phyloP scores from a whole-genome alignment of 2,329 filamentous ascomycete species.

The Neocucurbitaria cava region DNA sequence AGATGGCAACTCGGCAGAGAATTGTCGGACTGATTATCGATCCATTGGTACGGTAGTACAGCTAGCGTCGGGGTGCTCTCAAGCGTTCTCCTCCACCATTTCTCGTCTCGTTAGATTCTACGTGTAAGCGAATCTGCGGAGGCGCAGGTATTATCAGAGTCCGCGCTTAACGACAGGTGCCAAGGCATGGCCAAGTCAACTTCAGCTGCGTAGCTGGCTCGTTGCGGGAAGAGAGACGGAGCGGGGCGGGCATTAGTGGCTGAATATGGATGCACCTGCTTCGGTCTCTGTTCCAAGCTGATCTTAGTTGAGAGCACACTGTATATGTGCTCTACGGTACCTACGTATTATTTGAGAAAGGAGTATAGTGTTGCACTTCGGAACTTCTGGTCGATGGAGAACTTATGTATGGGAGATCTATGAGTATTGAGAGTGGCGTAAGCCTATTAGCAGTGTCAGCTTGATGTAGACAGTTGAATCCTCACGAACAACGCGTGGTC shows the following conservation, averaged over 20 bases:
- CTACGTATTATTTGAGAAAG: neutral
- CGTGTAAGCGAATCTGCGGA: neutral
- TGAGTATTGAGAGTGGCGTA: neutral
- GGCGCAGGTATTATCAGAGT: neutral
- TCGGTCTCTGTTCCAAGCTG: neutral
- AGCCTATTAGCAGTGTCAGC: neutral
- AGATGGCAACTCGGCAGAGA: neutral
- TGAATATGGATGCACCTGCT: neutral
- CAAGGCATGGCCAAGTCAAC: slow-evolving; percentile 8
- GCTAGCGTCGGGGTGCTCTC: neutral
- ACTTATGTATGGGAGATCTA: too few relatives aligned
- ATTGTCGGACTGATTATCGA: neutral
- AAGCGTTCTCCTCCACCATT: too few relatives aligned
- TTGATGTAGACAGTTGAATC: neutral
- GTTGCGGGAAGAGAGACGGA: neutral
- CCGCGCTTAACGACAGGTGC: neutral
- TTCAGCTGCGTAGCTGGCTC: neutral
- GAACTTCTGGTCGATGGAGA: too few relatives aligned
- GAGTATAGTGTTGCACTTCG: neutral
- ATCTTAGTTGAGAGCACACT: neutral
- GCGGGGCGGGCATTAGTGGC: neutral
- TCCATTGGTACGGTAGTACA: neutral
- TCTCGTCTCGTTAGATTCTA: too few relatives aligned
- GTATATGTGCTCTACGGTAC: neutral
- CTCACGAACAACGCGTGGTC: too few relatives aligned